Conservation (phyloP, 2,329 filamentous ascomycete genomes). For the Kalmusia sp. region DNA sequence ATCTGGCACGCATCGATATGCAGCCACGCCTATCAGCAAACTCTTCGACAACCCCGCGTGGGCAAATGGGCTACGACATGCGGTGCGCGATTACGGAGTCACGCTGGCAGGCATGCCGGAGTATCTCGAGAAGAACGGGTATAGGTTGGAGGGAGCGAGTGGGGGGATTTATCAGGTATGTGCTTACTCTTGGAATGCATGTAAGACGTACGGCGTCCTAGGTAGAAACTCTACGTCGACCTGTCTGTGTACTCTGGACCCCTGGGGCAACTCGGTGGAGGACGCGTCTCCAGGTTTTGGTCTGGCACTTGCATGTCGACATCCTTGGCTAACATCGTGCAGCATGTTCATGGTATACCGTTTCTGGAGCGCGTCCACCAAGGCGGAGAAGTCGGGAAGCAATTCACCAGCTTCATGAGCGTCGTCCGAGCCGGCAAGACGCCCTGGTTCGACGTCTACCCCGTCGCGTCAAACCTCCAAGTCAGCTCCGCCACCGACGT, state of each 20-base stretch:
- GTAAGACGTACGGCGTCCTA: no score
- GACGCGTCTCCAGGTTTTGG: no score
- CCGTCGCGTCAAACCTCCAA: not conserved
- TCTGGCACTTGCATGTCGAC: no score
- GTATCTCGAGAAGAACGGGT: not conserved
- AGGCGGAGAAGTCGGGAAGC: not conserved
- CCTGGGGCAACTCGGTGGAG: no score
- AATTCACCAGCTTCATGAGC: conserved; percentile 5
- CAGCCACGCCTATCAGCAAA: conserved; percentile 2
- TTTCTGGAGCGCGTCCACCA: not conserved
- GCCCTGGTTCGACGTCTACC: not conserved
- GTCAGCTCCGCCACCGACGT: not conserved
- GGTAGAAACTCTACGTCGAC: no score
- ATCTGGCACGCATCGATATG: not conserved
- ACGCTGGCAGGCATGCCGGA: not conserved
- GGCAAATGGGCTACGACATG: conserved; percentile 1
- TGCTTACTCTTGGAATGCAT: no score
- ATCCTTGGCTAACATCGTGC: no score
- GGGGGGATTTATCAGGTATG: not conserved
- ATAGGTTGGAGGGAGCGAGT: not conserved
- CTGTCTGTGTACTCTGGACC: no score
- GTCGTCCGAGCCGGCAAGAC: not conserved
- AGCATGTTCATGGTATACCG: not conserved
- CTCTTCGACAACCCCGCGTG: not conserved
- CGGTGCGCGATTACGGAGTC: not conserved